Conservation (phyloP, 306 rosid species). For the Urtica urens region DNA sequence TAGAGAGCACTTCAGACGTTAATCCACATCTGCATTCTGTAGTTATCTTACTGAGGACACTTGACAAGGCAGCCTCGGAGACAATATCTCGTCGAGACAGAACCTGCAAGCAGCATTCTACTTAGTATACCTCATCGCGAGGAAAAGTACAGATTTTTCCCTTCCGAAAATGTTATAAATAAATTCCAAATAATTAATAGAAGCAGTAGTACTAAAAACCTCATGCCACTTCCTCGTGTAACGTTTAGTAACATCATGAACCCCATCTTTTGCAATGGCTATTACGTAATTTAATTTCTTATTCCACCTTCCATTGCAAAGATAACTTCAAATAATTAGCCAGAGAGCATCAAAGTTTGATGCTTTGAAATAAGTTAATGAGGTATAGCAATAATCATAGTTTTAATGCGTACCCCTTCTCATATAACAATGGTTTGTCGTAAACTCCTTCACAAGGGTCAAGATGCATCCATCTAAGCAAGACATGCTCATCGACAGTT, state of each 20-base stretch:
- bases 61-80: constrained; percentile 47
- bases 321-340: neutral
- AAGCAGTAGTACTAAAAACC: constrained; percentile 30
- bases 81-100: constrained; percentile 53
- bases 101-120: constrained; percentile 37
- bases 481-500: constrained; percentile 22
- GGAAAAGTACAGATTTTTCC: no score
- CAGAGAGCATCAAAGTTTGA: neutral
- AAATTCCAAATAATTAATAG: neutral
- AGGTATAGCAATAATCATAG: no score
- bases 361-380: no score
- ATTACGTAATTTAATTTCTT: constrained; percentile 66
- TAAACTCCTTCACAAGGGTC: constrained; percentile 86
- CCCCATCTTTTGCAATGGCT: constrained; percentile 73
- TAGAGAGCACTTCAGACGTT: constrained; percentile 41
- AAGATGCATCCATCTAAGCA: constrained; percentile 92
- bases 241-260: constrained; percentile 76
- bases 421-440: constrained; percentile 84
- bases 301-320: constrained; percentile 52
- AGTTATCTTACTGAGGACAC: constrained; percentile 40
- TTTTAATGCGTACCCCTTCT: constrained; percentile 51
- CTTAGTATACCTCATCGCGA: neutral
- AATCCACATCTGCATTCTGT: constrained; percentile 46
- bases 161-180: no score
- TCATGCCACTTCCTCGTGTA: constrained; percentile 92